Evolutionary conservation across 2,329 filamentous ascomycete genomes (phyloP).

Genomic region (Fusarium nematophilum): DNA sequence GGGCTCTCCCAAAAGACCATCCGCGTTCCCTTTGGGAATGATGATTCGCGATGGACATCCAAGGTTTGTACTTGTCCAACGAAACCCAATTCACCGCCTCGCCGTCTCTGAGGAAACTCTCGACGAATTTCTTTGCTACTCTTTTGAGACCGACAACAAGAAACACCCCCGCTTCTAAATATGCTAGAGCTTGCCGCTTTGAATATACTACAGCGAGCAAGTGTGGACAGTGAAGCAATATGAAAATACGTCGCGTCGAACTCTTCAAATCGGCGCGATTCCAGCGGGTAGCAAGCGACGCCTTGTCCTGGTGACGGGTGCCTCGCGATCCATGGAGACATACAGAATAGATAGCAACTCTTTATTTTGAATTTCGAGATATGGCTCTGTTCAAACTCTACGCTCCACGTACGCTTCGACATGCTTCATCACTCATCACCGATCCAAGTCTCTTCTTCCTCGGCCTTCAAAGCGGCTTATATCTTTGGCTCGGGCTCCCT

Average conservation of each 20-base stretch:
- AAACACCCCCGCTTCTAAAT: constrained; percentile 62
- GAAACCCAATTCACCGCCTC: not conserved
- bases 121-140: constrained; percentile 5
- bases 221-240: constrained; percentile 79
- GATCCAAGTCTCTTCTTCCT: not conserved
- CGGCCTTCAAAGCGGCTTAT: constrained; percentile 25
- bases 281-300: constrained; percentile 48
- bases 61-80: constrained; percentile 35
- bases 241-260: constrained; percentile 51
- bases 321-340: constrained; percentile 54
- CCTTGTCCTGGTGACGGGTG: constrained; percentile 40
- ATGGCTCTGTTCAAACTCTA: constrained; percentile 3
- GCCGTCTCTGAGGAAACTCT: not conserved
- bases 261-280: constrained; percentile 40
- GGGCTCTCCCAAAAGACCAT: not conserved
- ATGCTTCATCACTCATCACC: constrained; percentile 1
- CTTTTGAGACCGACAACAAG: not conserved
- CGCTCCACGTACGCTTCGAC: not conserved
- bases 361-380: constrained; percentile 4
- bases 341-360: constrained; percentile 8
- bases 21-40: constrained; percentile 13
- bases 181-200: constrained; percentile 75
- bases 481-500: constrained; percentile 47
- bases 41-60: constrained; percentile 20
- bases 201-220: constrained; percentile 66